These are phyloP conservation scores for Phycomyces blakesleeanus DNA, from an alignment of 192 early-diverging fungal species.

Conservation along the genomic window DNA sequence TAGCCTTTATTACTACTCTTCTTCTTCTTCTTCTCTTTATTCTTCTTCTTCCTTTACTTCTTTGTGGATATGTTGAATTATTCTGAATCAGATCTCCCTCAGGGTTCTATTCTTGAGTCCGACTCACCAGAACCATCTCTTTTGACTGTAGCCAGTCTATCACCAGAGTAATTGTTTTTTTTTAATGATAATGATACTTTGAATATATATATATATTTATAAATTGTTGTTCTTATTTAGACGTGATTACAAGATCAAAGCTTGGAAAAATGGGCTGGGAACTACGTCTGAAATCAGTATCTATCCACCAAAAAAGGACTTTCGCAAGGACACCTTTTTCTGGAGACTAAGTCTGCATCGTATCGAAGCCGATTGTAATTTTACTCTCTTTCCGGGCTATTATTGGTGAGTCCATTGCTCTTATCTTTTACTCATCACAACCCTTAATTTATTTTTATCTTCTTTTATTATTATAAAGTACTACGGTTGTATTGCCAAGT, in stretches of 20 bases:
- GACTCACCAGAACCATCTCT: slow-evolving; percentile 31
- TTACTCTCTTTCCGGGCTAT: slow-evolving; percentile 60
- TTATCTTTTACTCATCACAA: no score
- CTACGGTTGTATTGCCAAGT: slow-evolving; percentile 29
- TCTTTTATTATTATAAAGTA: no score
- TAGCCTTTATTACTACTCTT: no score
- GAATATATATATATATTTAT: no score
- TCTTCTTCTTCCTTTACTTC: slow-evolving; percentile 4
- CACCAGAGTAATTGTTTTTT: slow-evolving; percentile 17
- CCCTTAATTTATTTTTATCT: no score
- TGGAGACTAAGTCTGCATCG: slow-evolving; percentile 47
- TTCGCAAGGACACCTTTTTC: slow-evolving; percentile 47
- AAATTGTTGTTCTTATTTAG: no score
- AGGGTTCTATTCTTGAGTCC: slow-evolving; percentile 23
- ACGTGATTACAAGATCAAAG: slow-evolving; percentile 19
- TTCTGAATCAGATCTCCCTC: slow-evolving; percentile 10
- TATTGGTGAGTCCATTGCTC: slow-evolving; percentile 31
- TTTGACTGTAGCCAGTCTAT: slow-evolving; percentile 8
- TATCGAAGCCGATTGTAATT: slow-evolving; percentile 30
- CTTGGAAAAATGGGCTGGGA: slow-evolving; percentile 68
- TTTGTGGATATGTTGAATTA: not conserved
- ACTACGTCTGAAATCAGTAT: slow-evolving; percentile 56
- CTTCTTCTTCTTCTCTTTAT: not conserved
- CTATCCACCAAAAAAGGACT: slow-evolving; percentile 40
- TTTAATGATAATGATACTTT: no score